Conservation (phyloP, 805 yeast genomes). For the Tetrapisispora arboricola region DNA sequence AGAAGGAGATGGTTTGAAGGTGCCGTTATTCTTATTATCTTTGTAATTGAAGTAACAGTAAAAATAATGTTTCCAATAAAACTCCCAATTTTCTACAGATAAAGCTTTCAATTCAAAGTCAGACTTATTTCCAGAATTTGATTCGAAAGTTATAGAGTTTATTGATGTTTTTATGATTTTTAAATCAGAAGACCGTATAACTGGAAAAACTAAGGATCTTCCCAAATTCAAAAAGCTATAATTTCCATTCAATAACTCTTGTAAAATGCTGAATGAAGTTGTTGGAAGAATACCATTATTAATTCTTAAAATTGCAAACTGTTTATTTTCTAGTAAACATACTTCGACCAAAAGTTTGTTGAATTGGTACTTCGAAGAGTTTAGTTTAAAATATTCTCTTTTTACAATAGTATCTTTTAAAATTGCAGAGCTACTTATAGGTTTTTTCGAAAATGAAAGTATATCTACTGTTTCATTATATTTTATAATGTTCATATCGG, state of each 20-base stretch:
- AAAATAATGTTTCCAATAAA: constrained; percentile 15
- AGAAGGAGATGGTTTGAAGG: constrained; percentile 3
- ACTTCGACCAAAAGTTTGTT: constrained; percentile 17
- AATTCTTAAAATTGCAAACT: constrained; percentile 20
- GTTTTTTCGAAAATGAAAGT: constrained; percentile 12
- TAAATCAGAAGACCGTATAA: constrained; percentile 18
- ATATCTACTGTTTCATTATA: constrained; percentile 20
- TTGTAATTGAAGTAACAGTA: constrained; percentile 7
- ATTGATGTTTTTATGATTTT: constrained; percentile 6
- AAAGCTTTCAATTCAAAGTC: constrained; percentile 13
- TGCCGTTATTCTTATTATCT: constrained; percentile 4
- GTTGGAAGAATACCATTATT: constrained; percentile 13
- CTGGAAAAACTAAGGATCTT: constrained; percentile 20
- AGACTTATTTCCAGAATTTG: constrained; percentile 17
- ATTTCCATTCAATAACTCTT: constrained; percentile 8
- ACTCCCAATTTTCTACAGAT: constrained; percentile 20
- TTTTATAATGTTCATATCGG: constrained; percentile 7
- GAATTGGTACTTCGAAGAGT: constrained; percentile 10
- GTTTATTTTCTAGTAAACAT: constrained; percentile 18
- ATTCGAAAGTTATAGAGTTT: constrained; percentile 11
- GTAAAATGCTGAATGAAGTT: constrained; percentile 6
- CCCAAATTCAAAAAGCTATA: constrained; percentile 14
- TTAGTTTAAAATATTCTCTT: constrained; percentile 17
- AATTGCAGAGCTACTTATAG: constrained; percentile 14
- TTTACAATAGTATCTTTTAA: constrained; percentile 9